Percentiles rank a stretch among this genome's conserved stretches.
These are phyloP conservation scores for Elaeis guineensis DNA, from an alignment of 176 grass and related monocot genomes.

Conservation along the genomic window DNA sequence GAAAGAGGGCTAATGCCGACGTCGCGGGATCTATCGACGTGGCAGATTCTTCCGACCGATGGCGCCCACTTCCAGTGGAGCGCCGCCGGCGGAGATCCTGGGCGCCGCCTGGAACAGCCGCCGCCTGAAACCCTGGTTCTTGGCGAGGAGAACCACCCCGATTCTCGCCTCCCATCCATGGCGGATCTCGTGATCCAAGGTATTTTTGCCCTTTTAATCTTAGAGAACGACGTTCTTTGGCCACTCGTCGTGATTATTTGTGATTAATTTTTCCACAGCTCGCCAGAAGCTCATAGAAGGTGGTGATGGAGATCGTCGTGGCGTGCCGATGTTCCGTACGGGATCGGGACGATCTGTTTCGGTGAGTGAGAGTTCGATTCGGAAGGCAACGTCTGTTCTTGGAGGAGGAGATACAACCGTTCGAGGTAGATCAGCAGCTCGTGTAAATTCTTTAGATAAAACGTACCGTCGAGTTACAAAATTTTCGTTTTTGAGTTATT, in stretches of 20 bases:
- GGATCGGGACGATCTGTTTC: slow-evolving; percentile 29
- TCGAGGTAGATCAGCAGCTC: slow-evolving; percentile 13
- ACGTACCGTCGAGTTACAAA: no score
- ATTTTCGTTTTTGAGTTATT: no score
- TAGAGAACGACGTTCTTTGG: background rate
- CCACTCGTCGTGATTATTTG: background rate
- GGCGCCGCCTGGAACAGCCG: background rate
- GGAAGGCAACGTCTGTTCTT: slow-evolving; percentile 45
- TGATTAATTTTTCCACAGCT: slow-evolving; percentile 12
- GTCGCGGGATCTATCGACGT: slow-evolving; percentile 12
- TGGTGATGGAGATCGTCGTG: background rate
- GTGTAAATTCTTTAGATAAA: no score
- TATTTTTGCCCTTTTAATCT: background rate
- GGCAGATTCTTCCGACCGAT: slow-evolving; percentile 21
- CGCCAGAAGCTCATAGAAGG: slow-evolving; percentile 16
- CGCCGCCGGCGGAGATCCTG: background rate
- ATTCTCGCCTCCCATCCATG: slow-evolving; percentile 20
- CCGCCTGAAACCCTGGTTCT: slow-evolving; percentile 8
- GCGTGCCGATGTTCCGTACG: slow-evolving; percentile 37
- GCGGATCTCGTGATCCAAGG: slow-evolving; percentile 25
- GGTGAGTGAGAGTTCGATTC: slow-evolving; percentile 35
- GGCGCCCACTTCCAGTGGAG: slow-evolving; percentile 26
- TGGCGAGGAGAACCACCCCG: background rate
- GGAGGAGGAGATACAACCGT: slow-evolving; percentile 22
- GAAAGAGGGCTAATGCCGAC: background rate